Percentiles rank a stretch among this genome's conserved stretches.
phyloP scores from a whole-genome alignment of 805 yeast genomes.

The Myxozyma nipponensis region DNA sequence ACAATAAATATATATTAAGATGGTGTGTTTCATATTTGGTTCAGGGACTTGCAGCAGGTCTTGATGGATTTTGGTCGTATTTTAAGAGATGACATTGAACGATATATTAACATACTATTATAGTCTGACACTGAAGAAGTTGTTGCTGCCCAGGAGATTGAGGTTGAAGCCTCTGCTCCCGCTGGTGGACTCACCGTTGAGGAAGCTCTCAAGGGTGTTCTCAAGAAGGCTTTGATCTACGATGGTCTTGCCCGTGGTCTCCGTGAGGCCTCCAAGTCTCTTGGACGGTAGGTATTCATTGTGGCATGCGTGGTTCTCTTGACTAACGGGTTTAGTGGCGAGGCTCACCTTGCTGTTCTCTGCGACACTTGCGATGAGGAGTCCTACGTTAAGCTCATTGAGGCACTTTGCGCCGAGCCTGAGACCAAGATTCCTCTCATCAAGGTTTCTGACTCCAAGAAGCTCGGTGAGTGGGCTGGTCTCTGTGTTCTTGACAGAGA shows the following conservation, averaged over 20 bases:
- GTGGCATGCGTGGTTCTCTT: background rate
- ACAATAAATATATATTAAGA: slow-evolving; percentile 12
- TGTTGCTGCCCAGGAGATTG: slow-evolving; percentile 71
- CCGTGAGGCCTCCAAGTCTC: slow-evolving; percentile 99
- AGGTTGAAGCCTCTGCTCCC: slow-evolving; percentile 74
- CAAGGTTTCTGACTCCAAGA: slow-evolving; percentile 99
- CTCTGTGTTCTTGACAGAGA: slow-evolving; percentile 96
- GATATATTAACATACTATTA: too few species aligned
- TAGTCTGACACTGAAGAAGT: slow-evolving; percentile 60
- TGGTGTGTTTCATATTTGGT: slow-evolving; percentile 22
- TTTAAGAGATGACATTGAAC: too few species aligned
- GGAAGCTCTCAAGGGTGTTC: slow-evolving; percentile 97
- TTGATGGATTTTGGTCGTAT: too few species aligned
- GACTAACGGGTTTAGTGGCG: slow-evolving; percentile 42
- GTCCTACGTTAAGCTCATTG: slow-evolving; percentile 93
- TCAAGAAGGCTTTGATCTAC: slow-evolving; percentile 95
- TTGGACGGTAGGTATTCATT: slow-evolving; percentile 56
- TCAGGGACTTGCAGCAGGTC: too few species aligned
- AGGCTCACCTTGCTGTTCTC: slow-evolving; percentile 95
- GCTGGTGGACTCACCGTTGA: slow-evolving; percentile 91
- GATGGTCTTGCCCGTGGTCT: slow-evolving; percentile 99
- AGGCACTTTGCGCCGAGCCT: slow-evolving; percentile 98
- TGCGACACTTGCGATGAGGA: slow-evolving; percentile 99
- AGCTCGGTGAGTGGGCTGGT: slow-evolving; percentile 99
- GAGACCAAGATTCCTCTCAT: slow-evolving; percentile 94